Conservation (phyloP, 768 basidiomycete species). For the Kwoniella sp. region DNA sequence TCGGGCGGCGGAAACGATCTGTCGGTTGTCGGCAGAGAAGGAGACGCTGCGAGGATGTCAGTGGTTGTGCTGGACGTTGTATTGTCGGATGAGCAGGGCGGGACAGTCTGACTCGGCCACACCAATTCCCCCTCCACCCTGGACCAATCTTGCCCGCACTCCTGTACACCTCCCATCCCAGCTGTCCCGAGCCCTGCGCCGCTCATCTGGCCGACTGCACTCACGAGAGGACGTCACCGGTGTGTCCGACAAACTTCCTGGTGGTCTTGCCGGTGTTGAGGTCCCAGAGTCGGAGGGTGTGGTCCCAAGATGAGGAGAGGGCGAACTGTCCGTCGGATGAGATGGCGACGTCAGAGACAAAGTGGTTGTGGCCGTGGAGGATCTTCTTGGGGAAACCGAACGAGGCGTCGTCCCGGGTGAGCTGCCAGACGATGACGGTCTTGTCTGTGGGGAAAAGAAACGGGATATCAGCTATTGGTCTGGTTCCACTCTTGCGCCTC, state of each 20-base stretch:
- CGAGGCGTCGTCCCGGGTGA: constrained; percentile 68
- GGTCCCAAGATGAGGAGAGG: constrained; percentile 98
- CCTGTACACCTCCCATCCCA: no score
- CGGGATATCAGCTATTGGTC: constrained; percentile 1
- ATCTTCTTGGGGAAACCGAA: constrained; percentile 97
- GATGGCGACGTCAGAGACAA: constrained; percentile 97
- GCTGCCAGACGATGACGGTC: constrained; percentile 98
- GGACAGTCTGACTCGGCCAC: no score
- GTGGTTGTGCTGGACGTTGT: no score
- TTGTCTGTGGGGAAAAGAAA: constrained; percentile 65
- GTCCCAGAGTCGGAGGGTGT: constrained; percentile 99
- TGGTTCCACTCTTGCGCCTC: neutral
- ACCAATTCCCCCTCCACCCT: no score
- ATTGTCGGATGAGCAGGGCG: no score
- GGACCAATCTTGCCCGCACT: neutral
- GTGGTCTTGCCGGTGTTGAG: constrained; percentile 95
- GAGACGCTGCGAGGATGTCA: constrained; percentile 59
- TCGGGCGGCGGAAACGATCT: constrained; percentile 97
- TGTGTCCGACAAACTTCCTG: constrained; percentile 96
- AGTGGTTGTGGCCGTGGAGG: constrained; percentile 98
- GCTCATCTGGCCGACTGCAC: no score
- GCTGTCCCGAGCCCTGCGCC: no score
- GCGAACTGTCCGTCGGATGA: constrained; percentile 99
- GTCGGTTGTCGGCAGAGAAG: constrained; percentile 99
- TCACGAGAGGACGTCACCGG: constrained; percentile 84